A percentile compares a stretch with the other conserved stretches of the same genome.
Evolutionary conservation across 176 grass and related monocot species (phyloP).

Genomic region (Hyparrhenia diplandra): DNA sequence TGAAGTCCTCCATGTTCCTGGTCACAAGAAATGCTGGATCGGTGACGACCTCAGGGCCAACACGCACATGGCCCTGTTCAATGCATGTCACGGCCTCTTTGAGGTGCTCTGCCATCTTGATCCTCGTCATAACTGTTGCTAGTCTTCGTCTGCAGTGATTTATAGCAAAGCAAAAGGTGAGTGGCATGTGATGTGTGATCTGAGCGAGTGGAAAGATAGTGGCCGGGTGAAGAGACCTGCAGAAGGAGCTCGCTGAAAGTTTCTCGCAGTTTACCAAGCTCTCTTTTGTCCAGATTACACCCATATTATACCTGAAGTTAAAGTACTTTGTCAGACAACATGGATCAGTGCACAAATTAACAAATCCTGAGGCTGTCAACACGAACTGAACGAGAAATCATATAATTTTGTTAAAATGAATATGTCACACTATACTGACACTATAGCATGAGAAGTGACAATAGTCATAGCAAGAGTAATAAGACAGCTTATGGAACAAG

Average conservation of each 20-base stretch:
- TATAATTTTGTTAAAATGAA: background rate
- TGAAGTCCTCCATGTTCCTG: slow-evolving; percentile 92
- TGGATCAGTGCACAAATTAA: background rate
- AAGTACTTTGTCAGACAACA: background rate
- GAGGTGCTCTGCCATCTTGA: slow-evolving; percentile 82
- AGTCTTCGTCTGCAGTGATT: slow-evolving; percentile 55
- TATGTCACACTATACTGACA: background rate
- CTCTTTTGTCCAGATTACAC: slow-evolving; percentile 78
- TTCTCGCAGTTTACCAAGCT: slow-evolving; percentile 71
- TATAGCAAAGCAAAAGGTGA: background rate
- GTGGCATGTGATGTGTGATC: background rate
- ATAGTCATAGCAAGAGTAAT: background rate
- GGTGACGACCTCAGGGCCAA: slow-evolving; percentile 56
- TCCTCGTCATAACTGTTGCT: slow-evolving; percentile 58
- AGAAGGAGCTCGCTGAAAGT: slow-evolving; percentile 76
- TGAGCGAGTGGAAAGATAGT: background rate
- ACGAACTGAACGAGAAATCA: background rate
- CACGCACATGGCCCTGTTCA: slow-evolving; percentile 73
- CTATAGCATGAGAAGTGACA: background rate
- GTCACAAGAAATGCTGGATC: slow-evolving; percentile 92
- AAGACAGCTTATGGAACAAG: background rate
- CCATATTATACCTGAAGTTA: slow-evolving; percentile 82
- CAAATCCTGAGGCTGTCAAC: background rate
- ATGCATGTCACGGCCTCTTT: slow-evolving; percentile 89
- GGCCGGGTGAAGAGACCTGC: slow-evolving; percentile 43